Percentiles rank a stretch among this genome's conserved stretches.
phyloP scores from a whole-genome alignment of 2,329 filamentous ascomycete genomes.

The Triangularia setosa region DNA sequence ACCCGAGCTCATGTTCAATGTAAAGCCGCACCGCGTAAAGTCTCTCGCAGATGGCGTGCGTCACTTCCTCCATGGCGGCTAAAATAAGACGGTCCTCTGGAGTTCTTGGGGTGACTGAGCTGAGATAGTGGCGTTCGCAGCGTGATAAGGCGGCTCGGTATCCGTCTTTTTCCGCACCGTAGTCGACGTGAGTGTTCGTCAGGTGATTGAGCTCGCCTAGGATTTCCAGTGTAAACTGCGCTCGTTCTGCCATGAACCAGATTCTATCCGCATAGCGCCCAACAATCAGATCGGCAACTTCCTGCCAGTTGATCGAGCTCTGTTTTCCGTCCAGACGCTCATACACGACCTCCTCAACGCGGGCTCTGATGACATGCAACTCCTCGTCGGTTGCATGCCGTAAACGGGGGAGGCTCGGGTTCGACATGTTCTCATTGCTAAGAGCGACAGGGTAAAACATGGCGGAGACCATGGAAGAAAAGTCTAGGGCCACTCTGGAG shows the following conservation, averaged over 20 bases:
- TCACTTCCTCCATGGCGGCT: slow-evolving; percentile 39
- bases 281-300: slow-evolving; percentile 61
- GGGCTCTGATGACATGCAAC: slow-evolving; percentile 31
- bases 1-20: slow-evolving; percentile 21
- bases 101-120: slow-evolving; percentile 32
- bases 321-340: slow-evolving; percentile 29
- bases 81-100: slow-evolving; percentile 43
- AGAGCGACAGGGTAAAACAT: slow-evolving; percentile 50
- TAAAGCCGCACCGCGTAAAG: slow-evolving; percentile 30
- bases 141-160: slow-evolving; percentile 38
- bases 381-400: slow-evolving; percentile 18
- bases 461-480: slow-evolving; percentile 48
- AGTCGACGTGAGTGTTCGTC: slow-evolving; percentile 43
- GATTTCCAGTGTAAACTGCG: slow-evolving; percentile 31
- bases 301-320: slow-evolving; percentile 59
- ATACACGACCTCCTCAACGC: slow-evolving; percentile 24
- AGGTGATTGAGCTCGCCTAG: slow-evolving; percentile 36
- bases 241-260: slow-evolving; percentile 33
- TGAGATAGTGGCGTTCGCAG: slow-evolving; percentile 47
- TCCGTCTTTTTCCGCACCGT: slow-evolving; percentile 32
- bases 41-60: slow-evolving; percentile 36
- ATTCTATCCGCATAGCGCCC: slow-evolving; percentile 58
- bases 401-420: slow-evolving; percentile 26
- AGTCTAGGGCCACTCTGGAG: slow-evolving; percentile 42
- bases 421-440: slow-evolving; percentile 37